Conservation (phyloP, 1,284 basidiomycete genomes). For the Irpex sp. region DNA sequence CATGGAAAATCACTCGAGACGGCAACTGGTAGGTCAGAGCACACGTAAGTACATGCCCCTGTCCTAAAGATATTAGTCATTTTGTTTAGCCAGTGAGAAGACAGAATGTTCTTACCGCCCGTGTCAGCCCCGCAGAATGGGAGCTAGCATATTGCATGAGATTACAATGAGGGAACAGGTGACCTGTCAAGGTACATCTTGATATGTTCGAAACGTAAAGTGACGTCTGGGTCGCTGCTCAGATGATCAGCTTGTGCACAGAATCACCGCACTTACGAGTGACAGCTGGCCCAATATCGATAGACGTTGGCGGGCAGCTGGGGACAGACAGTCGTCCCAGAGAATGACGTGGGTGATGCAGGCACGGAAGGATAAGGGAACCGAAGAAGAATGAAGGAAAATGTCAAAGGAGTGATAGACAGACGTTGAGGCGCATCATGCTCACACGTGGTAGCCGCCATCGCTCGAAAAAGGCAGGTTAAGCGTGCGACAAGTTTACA, state of each 20-base stretch:
- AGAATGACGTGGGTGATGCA: too few relatives aligned
- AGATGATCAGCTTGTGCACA: constrained; percentile 1
- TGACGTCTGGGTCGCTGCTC: not conserved
- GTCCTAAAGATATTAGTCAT: not conserved
- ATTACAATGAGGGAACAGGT: constrained; percentile 1
- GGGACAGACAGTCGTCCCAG: too few relatives aligned
- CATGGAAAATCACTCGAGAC: not conserved
- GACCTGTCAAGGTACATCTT: not conserved
- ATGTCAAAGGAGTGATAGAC: too few relatives aligned
- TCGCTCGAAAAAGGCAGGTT: too few relatives aligned
- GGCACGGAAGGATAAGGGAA: too few relatives aligned
- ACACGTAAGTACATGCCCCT: not conserved
- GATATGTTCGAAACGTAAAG: not conserved
- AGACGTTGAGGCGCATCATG: too few relatives aligned
- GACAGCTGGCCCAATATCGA: too few relatives aligned
- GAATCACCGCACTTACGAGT: not conserved
- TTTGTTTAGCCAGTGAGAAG: not conserved
- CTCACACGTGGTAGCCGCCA: too few relatives aligned
- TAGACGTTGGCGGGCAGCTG: too few relatives aligned
- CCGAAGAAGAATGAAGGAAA: too few relatives aligned
- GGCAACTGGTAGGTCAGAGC: not conserved
- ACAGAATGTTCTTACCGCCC: not conserved
- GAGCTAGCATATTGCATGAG: not conserved
- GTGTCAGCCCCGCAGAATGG: not conserved
- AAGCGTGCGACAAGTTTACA: too few relatives aligned